Evolutionary conservation across 1,284 basidiomycete species (phyloP).

Genomic region (Ganoderma lucidum): DNA sequence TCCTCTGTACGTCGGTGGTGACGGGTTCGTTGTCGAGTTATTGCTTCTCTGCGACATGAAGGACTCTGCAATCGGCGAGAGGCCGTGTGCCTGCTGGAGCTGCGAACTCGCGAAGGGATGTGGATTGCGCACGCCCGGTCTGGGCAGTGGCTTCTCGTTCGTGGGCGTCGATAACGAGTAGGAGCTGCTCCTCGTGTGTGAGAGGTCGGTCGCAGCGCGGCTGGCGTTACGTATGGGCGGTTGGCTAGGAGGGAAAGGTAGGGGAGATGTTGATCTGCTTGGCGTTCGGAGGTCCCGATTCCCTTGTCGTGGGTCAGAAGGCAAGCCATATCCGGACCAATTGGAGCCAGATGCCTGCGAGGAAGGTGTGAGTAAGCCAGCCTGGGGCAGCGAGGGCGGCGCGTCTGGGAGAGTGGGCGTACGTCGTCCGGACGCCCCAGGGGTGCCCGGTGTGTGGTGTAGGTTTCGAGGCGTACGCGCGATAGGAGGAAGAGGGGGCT

Average conservation of each 20-base stretch:
- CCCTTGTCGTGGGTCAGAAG: constrained; percentile 65
- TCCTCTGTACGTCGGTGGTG: constrained; percentile 44
- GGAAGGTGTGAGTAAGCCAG: constrained; percentile 57
- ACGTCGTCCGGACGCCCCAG: constrained; percentile 50
- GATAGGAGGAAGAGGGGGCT: constrained; percentile 63
- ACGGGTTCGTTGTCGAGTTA: constrained; percentile 42
- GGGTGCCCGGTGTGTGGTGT: constrained; percentile 32
- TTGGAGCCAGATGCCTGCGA: constrained; percentile 42
- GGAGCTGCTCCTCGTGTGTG: constrained; percentile 53
- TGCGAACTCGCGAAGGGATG: constrained; percentile 40
- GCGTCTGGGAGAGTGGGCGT: constrained; percentile 64
- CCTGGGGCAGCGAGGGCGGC: constrained; percentile 61
- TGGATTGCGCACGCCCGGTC: constrained; percentile 41
- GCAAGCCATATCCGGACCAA: constrained; percentile 64
- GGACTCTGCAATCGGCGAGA: constrained; percentile 78
- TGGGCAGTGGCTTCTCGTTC: constrained; percentile 46
- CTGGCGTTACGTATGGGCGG: constrained; percentile 43
- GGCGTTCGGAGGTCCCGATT: constrained; percentile 50
- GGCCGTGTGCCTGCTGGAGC: constrained; percentile 43
- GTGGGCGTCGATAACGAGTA: constrained; percentile 38
- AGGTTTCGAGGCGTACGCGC: constrained; percentile 38
- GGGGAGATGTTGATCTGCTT: constrained; percentile 62
- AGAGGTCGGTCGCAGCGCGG: constrained; percentile 32
- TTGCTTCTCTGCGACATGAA: constrained; percentile 52
- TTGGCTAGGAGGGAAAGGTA: constrained; percentile 51